Evolutionary conservation across 192 early-diverging fungal species (phyloP), one percentile per base, ranked within the genome.

Genomic region (Coemansia sp.): DNA sequence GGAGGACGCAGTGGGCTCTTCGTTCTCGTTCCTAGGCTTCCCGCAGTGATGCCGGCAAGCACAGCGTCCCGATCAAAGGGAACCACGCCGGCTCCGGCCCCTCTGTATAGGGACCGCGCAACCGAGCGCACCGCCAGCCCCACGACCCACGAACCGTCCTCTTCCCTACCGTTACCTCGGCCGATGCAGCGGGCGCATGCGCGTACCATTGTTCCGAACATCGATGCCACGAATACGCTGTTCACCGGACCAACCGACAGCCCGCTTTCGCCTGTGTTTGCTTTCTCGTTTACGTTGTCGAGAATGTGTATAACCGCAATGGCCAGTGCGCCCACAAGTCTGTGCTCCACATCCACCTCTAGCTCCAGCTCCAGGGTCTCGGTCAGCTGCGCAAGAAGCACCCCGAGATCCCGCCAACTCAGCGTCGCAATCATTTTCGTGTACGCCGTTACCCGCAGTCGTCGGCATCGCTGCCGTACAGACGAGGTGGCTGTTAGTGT

Each of bases 331-430:
- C 52, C 32, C 3, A 65, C 18, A 19, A 68, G 57, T 22, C 77
- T 64, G 43, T 61, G 22, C 48, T 64, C 0, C 45, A 63, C 48
- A 37, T 4, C 49, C 22, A 32, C 10, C 10, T 49, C 36, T 10
- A 36, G 8, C 5, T 36, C 36, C 0, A 8, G 18, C 2, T 58
- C 56, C 4, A 77, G 32, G 5, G 55, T 61, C 61, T 42, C 54
- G 6, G 59, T 39, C 7, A 80, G 62, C 40, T 62, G 72, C 2
- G 52, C 77, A 0, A 80, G 69, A 0, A 80, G 66, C 36, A 67
- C 40, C 0, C 77, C 77, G 13, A 80, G 72, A 19, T 63, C 68
- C 18, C 77, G 77, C 77, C 77, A 80, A 12, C 26, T 43, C 4
- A 74, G 72, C 6, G 39, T 8, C 5, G 21, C 22, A 15, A 80